Evolutionary conservation across 2,329 filamentous ascomycete genomes (phyloP), one percentile per base, ranked within the genome.

Genomic region (Colletotrichum endophyticum): DNA sequence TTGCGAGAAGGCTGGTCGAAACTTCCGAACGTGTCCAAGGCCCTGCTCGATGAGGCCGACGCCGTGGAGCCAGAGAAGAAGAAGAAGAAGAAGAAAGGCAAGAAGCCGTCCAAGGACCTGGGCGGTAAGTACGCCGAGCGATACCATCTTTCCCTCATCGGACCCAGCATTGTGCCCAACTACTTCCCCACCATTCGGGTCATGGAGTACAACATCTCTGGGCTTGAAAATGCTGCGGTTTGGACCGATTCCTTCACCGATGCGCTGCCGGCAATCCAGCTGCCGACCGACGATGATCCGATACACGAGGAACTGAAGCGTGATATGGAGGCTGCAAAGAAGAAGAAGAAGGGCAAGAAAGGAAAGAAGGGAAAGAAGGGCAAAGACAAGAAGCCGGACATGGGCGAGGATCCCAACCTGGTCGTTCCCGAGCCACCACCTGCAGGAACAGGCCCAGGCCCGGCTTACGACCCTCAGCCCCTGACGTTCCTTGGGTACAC

Each of bases 151-250:
- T 93, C 95, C 1, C 87, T 97, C 30, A 93, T 99, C 72, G 92
- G 94, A 63, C 95, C 96, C 1, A 99, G 96, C 82, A 88, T 99
- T 49, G 95, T 99, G 11, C 97, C 96, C 8, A 98, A 97, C 82
- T 98, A 95, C 84, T 97, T 96, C 79, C 97, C 96, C 0, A 96
- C 95, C 1, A 85, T 98, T 36, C 92, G 96, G n/a, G 90, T 99
- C n/a, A 89, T 96, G 78, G 95, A 98, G 81, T 99, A 99, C 88
- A 99, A 99, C 83, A 95, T 95, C 71, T 95, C 89, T 0, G 95
- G 95, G 0, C 83, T 98, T 5, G 94, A 95, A 78, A 81, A 91
- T 69, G 80, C 83, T 0, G 81, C 86, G 2, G 84, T 88, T 2
- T 92, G 91, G 90, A 78, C 80, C 2, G 87, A 88, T 66, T 72